Conservation (phyloP, 805 yeast genomes). For the Candida oleophila region DNA sequence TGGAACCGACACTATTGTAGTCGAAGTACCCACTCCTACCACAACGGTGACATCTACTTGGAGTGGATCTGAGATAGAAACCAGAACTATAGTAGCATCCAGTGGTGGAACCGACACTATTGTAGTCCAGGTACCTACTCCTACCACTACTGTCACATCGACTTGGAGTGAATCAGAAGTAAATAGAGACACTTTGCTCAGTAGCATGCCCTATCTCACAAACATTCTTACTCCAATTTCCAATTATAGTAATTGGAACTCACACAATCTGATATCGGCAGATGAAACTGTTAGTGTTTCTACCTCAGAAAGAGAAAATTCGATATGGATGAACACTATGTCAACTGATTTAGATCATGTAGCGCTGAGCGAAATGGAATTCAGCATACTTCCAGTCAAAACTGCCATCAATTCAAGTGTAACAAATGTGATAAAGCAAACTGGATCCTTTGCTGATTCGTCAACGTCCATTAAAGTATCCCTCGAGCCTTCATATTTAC, state of each 20-base stretch:
- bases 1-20: constrained; percentile 1
- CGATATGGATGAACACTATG: no score
- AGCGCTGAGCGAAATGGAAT: no score
- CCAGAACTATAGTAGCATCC: constrained; percentile 11
- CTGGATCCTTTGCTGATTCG: no score
- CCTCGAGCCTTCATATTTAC: no score
- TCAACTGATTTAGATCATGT: no score
- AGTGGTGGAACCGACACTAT: constrained; percentile 14
- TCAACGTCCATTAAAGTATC: no score
- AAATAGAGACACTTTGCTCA: background rate
- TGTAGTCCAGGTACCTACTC: constrained; percentile 15
- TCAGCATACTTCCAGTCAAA: no score
- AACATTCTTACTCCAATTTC: constrained; percentile 6
- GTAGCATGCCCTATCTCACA: constrained; percentile 14
- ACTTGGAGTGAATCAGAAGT: constrained; percentile 7
- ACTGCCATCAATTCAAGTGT: no score
- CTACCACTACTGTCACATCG: background rate
- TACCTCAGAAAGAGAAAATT: no score
- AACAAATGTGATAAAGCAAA: no score
- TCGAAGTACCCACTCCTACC: constrained; percentile 3
- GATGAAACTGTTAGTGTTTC: no score
- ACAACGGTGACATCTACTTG: background rate
- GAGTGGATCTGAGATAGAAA: constrained; percentile 9
- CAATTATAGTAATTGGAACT: background rate
- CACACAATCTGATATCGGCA: no score